Evolutionary conservation across 352 stramenopile species (phyloP).

Genomic region (Phytophthora parvispora): DNA sequence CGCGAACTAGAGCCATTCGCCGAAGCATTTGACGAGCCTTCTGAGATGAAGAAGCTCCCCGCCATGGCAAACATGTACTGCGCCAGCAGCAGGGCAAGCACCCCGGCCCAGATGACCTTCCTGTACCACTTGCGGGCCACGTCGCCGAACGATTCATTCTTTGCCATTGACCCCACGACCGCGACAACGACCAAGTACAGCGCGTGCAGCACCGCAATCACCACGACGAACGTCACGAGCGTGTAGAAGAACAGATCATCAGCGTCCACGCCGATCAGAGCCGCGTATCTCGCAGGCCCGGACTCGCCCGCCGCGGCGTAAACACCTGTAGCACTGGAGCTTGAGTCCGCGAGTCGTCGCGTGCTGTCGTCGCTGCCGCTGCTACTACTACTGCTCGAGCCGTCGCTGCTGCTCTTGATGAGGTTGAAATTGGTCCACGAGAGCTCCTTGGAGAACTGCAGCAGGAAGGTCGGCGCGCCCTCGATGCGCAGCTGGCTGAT

Average conservation of each 20-base stretch:
- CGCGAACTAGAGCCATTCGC: slow-evolving; percentile 42
- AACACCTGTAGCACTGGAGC: slow-evolving; percentile 36
- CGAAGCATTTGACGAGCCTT: slow-evolving; percentile 38
- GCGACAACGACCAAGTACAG: slow-evolving; percentile 73
- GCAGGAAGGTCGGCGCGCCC: slow-evolving; percentile 79
- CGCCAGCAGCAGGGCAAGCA: slow-evolving; percentile 79
- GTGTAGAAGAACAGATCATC: slow-evolving; percentile 89
- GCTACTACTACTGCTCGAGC: slow-evolving; percentile 6
- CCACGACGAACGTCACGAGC: slow-evolving; percentile 65
- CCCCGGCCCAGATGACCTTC: slow-evolving; percentile 81
- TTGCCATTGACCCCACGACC: slow-evolving; percentile 53
- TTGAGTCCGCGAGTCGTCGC: slow-evolving; percentile 43
- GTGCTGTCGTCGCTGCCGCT: slow-evolving; percentile 4
- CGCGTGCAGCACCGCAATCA: slow-evolving; percentile 68
- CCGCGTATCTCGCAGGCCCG: slow-evolving; percentile 75
- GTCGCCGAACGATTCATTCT: slow-evolving; percentile 72
- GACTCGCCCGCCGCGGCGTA: slow-evolving; percentile 52
- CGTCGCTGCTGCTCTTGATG: slow-evolving; percentile 52
- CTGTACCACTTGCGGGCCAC: slow-evolving; percentile 77
- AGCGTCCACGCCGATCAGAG: slow-evolving; percentile 68
- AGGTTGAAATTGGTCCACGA: slow-evolving; percentile 92
- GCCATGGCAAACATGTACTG: slow-evolving; percentile 92
- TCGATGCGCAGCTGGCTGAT: slow-evolving; percentile 84
- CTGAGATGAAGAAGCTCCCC: slow-evolving; percentile 79
- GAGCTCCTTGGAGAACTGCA: slow-evolving; percentile 86